These are phyloP conservation scores for Myxozyma udenii DNA, from an alignment of 805 yeast species.

Conservation along the genomic window DNA sequence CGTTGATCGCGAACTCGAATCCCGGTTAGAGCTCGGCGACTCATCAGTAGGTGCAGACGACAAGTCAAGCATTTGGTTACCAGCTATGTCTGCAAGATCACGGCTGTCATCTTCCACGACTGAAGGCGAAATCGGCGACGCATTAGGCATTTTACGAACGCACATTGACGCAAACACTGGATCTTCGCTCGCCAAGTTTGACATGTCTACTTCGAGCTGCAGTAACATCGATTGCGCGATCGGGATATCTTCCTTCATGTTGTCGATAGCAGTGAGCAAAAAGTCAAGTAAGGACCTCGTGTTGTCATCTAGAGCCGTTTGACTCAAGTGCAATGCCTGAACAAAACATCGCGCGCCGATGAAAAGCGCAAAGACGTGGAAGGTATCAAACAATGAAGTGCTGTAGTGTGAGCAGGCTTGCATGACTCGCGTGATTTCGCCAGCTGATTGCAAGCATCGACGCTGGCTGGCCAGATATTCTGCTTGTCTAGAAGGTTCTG, in stretches of 20 bases:
- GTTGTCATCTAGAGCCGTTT: not conserved
- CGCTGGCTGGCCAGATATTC: slow-evolving; percentile 7
- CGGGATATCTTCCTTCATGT: slow-evolving; percentile 12
- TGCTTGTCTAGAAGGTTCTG: not conserved
- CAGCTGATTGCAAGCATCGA: slow-evolving; percentile 17
- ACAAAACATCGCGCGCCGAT: slow-evolving; percentile 27
- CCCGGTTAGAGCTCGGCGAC: too few species aligned
- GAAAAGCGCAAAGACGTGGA: slow-evolving; percentile 14
- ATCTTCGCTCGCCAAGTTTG: slow-evolving; percentile 11
- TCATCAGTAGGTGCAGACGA: too few species aligned
- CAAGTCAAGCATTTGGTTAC: too few species aligned
- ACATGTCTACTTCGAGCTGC: slow-evolving; percentile 27
- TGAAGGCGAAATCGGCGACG: too few species aligned
- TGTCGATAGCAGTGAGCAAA: slow-evolving; percentile 19
- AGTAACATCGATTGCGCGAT: slow-evolving; percentile 21
- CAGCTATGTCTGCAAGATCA: too few species aligned
- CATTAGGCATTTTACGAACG: too few species aligned
- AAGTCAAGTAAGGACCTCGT: slow-evolving; percentile 14
- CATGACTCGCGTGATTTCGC: slow-evolving; percentile 19
- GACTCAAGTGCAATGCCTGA: slow-evolving; percentile 9
- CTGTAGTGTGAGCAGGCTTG: slow-evolving; percentile 13
- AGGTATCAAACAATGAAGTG: slow-evolving; percentile 2
- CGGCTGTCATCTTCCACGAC: too few species aligned
- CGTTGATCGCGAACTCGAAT: too few species aligned
- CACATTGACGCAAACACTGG: too few species aligned